These are phyloP conservation scores for Scheffersomyces lignicola DNA, from an alignment of 1,139 yeast genomes.

Conservation along the genomic window DNA sequence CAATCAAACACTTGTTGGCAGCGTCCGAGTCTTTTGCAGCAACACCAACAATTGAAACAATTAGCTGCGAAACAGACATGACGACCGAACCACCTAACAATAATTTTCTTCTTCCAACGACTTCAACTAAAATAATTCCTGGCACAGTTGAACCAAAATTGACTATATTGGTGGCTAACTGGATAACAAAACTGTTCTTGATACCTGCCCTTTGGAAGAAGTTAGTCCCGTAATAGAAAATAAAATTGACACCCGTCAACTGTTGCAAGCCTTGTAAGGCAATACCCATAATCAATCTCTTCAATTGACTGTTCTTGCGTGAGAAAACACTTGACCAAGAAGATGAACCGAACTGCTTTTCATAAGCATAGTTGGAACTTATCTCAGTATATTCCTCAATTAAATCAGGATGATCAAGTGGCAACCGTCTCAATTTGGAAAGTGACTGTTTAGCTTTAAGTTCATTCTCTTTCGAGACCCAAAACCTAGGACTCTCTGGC, in stretches of 20 bases:
- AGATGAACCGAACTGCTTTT: conserved; percentile 28
- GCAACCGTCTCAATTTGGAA: conserved; percentile 33
- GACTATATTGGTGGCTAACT: conserved; percentile 39
- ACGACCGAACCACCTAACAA: conserved; percentile 56
- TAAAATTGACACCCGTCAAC: conserved; percentile 73
- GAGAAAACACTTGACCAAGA: conserved; percentile 37
- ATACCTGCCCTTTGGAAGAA: conserved; percentile 62
- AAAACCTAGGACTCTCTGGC: conserved; percentile 82
- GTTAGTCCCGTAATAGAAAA: conserved; percentile 68
- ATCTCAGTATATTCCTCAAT: conserved; percentile 40
- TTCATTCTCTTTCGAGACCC: conserved; percentile 51
- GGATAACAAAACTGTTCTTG: conserved; percentile 35
- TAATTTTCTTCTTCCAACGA: conserved; percentile 38
- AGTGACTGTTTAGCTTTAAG: conserved; percentile 54
- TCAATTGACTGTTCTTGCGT: conserved; percentile 32
- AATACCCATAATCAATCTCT: conserved; percentile 38
- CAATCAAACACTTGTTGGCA: conserved; percentile 59
- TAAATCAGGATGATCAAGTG: conserved; percentile 41
- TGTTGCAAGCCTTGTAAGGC: conserved; percentile 56
- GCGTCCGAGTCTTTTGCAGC: conserved; percentile 23
- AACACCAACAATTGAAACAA: conserved; percentile 72
- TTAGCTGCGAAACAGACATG: conserved; percentile 64
- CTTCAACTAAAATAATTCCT: conserved; percentile 37
- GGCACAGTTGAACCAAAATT: conserved; percentile 39
- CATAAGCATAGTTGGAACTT: conserved; percentile 38